Evolutionary conservation across 2,329 filamentous ascomycete genomes (phyloP), one percentile per base, ranked within the genome.

Genomic region (Parasarocladium wereldwijsianum): DNA sequence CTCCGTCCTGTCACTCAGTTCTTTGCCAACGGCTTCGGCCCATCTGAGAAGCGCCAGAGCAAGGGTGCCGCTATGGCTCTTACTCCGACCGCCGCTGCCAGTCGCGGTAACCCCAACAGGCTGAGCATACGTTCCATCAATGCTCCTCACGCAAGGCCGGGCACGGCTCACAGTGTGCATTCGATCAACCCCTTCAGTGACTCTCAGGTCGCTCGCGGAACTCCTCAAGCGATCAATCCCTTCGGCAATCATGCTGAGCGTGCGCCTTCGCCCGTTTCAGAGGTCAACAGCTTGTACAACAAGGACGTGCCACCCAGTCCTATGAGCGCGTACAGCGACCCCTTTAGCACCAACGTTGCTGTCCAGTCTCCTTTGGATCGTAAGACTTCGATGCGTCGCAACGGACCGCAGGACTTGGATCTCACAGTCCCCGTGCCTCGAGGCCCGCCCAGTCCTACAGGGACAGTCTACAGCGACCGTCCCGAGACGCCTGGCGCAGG

Each of bases 1-100:
- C 64, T 93, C 32, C 77, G 84, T 29, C 85, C 85, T 3, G 70
- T 90, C 28, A 87, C 83, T 23, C 75, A 90, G 44, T 86, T 93
- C 54, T 64, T 82, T 22, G 80, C 83, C 5, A n/a, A n/a, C n/a
- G 74, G 70, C 44, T 66, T 81, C 32, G 18, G 43, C 40, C 52
- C 51, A 32, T 43, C 57, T 6, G 64, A 69, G 32, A 62, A 64
- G 45, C 57, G 61, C 29, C 46, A 51, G 20, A 71, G 62, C 54
- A 64, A 60, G 35, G 60, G 57, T 18, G 57, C 58, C 35, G 54
- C 51, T 18, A 49, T 64, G 32, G 50, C 49, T 26, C 39, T 55
- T 23, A 43, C 43, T 7, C 38, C 46, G 8, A 44, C 44, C 11
- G 42, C 52, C 14, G 38, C 45, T 19, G 40, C 42, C 31, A 33